Conservation (phyloP, 768 basidiomycete genomes). For the Panus rudis region DNA sequence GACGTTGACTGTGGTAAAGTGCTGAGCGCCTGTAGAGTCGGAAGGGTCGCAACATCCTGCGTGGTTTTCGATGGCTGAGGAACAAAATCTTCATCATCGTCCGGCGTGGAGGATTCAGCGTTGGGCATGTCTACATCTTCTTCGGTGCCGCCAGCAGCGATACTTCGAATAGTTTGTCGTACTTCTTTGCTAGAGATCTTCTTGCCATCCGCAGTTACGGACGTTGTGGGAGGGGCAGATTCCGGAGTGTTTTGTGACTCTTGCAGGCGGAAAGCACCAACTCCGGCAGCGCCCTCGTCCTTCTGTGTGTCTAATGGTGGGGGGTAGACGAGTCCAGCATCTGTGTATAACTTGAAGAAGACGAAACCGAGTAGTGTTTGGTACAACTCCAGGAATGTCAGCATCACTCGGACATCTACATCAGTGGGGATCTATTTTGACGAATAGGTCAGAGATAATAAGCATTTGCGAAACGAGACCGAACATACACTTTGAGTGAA, state of each 20-base stretch:
- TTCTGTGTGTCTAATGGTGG: slow-evolving; percentile 79
- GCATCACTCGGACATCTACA: slow-evolving; percentile 95
- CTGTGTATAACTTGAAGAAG: slow-evolving; percentile 97
- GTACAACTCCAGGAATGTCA: slow-evolving; percentile 97
- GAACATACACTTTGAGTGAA: slow-evolving; percentile 85
- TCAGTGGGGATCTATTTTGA: slow-evolving; percentile 79
- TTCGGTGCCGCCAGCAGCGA: slow-evolving; percentile 24
- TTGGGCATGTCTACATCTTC: slow-evolving; percentile 35
- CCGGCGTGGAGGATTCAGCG: slow-evolving; percentile 19
- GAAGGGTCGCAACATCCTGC: slow-evolving; percentile 41
- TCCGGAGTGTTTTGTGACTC: slow-evolving; percentile 25
- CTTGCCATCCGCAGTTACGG: slow-evolving; percentile 32
- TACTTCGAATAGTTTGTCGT: slow-evolving; percentile 54
- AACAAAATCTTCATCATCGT: slow-evolving; percentile 60
- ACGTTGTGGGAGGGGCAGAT: slow-evolving; percentile 14
- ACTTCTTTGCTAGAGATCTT: slow-evolving; percentile 53
- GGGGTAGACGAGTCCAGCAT: slow-evolving; percentile 89
- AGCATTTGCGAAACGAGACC: not conserved
- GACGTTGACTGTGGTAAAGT: slow-evolving; percentile 50
- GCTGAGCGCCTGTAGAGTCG: slow-evolving; percentile 62
- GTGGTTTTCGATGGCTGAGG: slow-evolving; percentile 48
- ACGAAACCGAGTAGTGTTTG: slow-evolving; percentile 94
- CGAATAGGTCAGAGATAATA: not conserved
- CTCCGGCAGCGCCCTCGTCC: slow-evolving; percentile 80
- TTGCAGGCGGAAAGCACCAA: slow-evolving; percentile 81